These are phyloP conservation scores for Paramecium pentaurelia DNA, from an alignment of 73 alveolate genomes.

Conservation along the genomic window DNA sequence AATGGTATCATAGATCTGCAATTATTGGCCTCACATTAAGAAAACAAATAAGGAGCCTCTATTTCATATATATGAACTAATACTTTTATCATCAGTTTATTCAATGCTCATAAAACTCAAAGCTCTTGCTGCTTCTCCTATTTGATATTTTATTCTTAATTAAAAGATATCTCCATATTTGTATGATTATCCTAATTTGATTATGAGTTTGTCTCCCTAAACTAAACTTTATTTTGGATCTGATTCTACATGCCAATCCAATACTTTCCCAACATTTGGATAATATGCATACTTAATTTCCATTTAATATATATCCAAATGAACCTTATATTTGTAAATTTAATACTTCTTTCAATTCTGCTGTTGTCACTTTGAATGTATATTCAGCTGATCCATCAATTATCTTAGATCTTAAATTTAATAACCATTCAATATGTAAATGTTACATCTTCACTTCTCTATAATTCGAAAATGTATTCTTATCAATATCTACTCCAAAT, in stretches of 20 bases:
- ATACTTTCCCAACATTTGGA: neutral
- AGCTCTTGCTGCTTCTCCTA: conserved; percentile 66
- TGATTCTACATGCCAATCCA: neutral
- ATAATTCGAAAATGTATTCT: conserved; percentile 16
- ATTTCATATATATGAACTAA: neutral
- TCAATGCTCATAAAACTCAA: conserved; percentile 68
- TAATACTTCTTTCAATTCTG: neutral
- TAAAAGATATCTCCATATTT: neutral
- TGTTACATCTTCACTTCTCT: neutral
- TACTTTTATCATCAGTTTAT: conserved; percentile 84
- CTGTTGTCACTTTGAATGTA: neutral
- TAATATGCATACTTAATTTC: neutral
- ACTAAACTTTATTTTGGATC: neutral
- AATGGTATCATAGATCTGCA: conserved; percentile 94
- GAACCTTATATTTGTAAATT: neutral
- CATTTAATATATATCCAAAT: neutral
- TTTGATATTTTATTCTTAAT: neutral
- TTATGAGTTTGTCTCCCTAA: conserved; percentile 1
- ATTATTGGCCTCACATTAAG: conserved; percentile 91
- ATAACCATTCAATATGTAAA: conserved; percentile 41
- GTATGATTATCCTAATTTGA: neutral
- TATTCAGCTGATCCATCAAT: neutral
- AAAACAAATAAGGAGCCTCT: conserved; percentile 80
- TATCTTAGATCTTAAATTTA: neutral
- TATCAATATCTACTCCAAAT: neutral